Base-by-base conservation (phyloP, 768 basidiomycete genomes). In the Lentinula boryana region DNA sequence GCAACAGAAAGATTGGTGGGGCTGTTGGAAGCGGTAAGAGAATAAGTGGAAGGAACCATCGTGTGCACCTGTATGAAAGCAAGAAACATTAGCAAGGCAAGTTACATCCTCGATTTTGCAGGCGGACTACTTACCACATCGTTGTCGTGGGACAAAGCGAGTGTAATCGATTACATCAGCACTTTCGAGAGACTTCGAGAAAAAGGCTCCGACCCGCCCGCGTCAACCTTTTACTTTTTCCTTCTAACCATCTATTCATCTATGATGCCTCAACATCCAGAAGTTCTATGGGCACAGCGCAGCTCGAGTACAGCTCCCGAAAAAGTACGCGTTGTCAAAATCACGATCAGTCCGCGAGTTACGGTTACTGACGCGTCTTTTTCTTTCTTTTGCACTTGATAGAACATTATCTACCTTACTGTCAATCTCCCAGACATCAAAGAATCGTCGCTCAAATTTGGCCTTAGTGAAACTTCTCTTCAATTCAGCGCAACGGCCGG, bases 211-310 rank as follows among this genome's bases (percentile, higher is more conserved):
- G 69, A 65, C 68, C 63, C 65, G 57, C 52, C 27, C 27, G 27
- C 27, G 35, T 57, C 27, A 31, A 46, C 21, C 8, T 33, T 54
- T 46, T 43, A 3, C 8, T 7, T 23, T n/a, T 18, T 48, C 57
- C 54, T 64, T 57, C 62, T 61, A 58, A 60, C 58, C 51, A 53
- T 48, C 36, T 63, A 63, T 60, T 68, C 27, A 27, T 54, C 62
- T 68, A 71, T 66, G 50, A 81, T 82, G 80, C 66, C 78, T 13
- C 16, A 60, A 64, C 92, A 93, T 73, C 95, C 95, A 40, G 94
- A 97, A 75, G 79, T 96, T 38, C 81, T 95, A 2, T 98, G 95
- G 94, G 95, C 96, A 50, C 95, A 98, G 75, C 86, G 96, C 67
- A 92, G 88, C 79, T 89, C 85, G 43, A 80, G 73, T 15, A 68